Base-by-base conservation (phyloP, 805 yeast species). In the Kregervanrija fluxuum region DNA sequence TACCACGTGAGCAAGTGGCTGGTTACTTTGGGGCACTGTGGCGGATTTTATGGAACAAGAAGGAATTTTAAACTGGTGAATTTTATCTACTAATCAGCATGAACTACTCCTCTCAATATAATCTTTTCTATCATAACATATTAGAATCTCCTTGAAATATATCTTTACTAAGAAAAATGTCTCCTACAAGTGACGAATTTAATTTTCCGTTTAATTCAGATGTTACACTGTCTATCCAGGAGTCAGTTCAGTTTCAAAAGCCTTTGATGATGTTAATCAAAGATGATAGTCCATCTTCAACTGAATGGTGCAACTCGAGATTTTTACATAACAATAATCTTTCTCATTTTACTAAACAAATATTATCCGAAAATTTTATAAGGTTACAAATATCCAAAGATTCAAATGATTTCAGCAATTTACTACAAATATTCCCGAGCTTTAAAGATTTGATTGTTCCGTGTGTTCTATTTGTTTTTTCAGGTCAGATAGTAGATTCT, bases 351-450 rank as follows among this genome's bases (percentile, higher is more conserved):
- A 14, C 46, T 47, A 38, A 48, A 48, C 33, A 44, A 51, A 6
- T 55, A 53, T 36, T 51, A 36, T 2, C 28, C 16, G 40, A 49
- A 8, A 58, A 66, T 5, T 64, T 67, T n/a, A 64, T 79, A 2
- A 65, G 71, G 35, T 55, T 80, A 30, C 59, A 64, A 46, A 55
- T 80, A 16, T 33, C 55, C 1, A 62, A 67, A 38, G 71, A 63
- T 3, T 61, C 79, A 1, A 53, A 55, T 0, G 77, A 78, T 47
- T 79, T 67, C 47, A 54, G 48, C 1, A 65, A 66, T 50, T 80
- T 83, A 53, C 64, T 69, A 33, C 80, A 78, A 48, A 64, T 82
- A n/a, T 80, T 79, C 49, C 79, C 79, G 1, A 53, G 52, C 11
- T 55, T 53, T 38, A 42, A 38, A 2, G 62, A 68, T 13, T 64